These are phyloP conservation scores for Cercospora sojina DNA, from an alignment of 2,329 filamentous ascomycete species.

Conservation along the genomic window DNA sequence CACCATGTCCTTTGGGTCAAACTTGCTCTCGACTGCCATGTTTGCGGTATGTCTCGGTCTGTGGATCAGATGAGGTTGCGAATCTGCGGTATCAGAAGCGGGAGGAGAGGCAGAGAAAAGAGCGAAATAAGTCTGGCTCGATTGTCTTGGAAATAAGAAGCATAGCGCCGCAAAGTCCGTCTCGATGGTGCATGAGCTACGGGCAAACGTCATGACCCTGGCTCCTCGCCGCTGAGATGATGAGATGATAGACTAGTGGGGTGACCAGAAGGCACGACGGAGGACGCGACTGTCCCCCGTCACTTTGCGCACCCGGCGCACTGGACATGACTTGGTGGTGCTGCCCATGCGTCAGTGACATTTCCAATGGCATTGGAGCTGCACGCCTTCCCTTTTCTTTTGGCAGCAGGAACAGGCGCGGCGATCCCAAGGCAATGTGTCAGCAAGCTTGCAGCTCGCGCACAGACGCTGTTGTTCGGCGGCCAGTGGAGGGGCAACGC, in stretches of 20 bases:
- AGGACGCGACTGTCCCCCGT: background rate
- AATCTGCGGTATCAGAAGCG: background rate
- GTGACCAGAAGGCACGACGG: background rate
- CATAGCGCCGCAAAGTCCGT: conserved; percentile 6
- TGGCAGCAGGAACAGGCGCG: background rate
- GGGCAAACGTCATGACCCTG: conserved; percentile 7
- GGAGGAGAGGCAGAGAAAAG: background rate
- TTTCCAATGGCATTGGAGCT: background rate
- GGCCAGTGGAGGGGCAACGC: background rate
- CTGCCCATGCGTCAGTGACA: conserved; percentile 9
- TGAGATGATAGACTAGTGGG: no score
- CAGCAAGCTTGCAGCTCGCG: background rate
- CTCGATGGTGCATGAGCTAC: background rate
- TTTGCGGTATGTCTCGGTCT: conserved; percentile 20
- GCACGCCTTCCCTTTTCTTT: background rate
- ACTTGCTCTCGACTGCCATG: conserved; percentile 47
- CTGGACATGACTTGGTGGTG: conserved; percentile 12
- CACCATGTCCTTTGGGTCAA: conserved; percentile 52
- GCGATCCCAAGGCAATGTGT: background rate
- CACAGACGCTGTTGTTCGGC: background rate
- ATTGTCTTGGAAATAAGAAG: conserved; percentile 10
- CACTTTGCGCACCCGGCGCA: background rate
- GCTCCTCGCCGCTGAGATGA: background rate
- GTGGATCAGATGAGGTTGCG: background rate
- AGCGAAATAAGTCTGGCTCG: background rate